A percentile compares a stretch with the other conserved stretches of the same genome.
phyloP scores from a whole-genome alignment of 306 rosid genomes.

The Trifolium subterraneum region DNA sequence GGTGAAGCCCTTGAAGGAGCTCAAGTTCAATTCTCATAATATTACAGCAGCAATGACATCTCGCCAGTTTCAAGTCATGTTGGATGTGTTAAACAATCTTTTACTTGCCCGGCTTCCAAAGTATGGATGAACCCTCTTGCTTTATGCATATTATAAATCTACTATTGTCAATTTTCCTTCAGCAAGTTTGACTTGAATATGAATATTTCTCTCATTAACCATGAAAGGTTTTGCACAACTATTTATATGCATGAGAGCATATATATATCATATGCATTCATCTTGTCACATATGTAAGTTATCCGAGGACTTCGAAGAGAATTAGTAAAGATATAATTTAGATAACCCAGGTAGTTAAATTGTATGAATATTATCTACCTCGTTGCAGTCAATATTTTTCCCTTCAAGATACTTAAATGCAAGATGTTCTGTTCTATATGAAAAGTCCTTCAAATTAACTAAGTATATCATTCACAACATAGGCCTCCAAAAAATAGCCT shows the following conservation, averaged over 20 bases:
- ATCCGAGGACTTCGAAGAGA: no score
- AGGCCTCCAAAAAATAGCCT: slow-evolving; percentile 81
- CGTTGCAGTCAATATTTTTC: slow-evolving; percentile 7
- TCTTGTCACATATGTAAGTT: no score
- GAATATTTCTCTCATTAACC: no score
- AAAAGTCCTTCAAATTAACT: slow-evolving; percentile 42
- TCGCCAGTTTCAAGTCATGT: slow-evolving; percentile 96
- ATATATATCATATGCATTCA: no score
- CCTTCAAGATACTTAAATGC: slow-evolving; percentile 31
- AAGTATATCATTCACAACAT: slow-evolving; percentile 39
- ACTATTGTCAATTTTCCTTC: not conserved
- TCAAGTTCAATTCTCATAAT: slow-evolving; percentile 80
- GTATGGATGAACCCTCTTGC: slow-evolving; percentile 54
- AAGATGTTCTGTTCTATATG: slow-evolving; percentile 26
- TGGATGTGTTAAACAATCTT: slow-evolving; percentile 89
- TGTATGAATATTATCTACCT: slow-evolving; percentile 19
- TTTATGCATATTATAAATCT: slow-evolving; percentile 30
- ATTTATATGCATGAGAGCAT: no score
- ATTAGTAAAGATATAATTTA: slow-evolving; percentile 1
- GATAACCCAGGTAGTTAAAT: slow-evolving; percentile 31
- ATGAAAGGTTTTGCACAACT: no score
- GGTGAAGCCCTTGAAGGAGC: slow-evolving; percentile 98
- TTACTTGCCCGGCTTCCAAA: slow-evolving; percentile 91
- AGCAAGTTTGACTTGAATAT: not conserved
- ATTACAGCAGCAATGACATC: slow-evolving; percentile 96